Base-by-base conservation (phyloP, 768 basidiomycete species). In the Tulasnella sp. region DNA sequence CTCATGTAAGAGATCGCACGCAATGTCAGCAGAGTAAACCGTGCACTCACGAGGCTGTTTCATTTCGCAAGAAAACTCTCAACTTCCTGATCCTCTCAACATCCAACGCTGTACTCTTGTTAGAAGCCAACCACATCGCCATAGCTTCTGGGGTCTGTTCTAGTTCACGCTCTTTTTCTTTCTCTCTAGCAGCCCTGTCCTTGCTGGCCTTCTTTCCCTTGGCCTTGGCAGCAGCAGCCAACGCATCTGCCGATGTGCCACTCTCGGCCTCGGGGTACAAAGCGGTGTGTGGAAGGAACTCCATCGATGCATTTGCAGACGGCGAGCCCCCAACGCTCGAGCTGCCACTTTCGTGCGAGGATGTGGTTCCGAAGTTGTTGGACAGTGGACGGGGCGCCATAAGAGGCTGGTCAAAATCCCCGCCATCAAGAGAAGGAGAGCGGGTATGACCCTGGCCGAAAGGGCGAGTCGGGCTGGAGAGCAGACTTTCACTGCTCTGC, bases 61-160 rank as follows among this genome's bases (percentile, higher is more conserved):
- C 96, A 65, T 96, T 96, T 58, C 96, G 75, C 23, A 99, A 75
- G 65, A 96, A 70, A 61, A 97, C 73, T 61, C 92, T 75, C 60
- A 99, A 70, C 70, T 92, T 94, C 73, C 96, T 96, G 45, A 94
- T 77, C 32, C 81, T 76, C 63, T 88, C 91, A 0, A 95, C 74
- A n/a, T 93, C 90, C 42, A 98, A 76, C n/a, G 78, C 72, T 3
- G 79, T 80, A 63, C 84, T 89, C 11, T 83, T 86, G 26, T 82
- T 80, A 2, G 80, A 76, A 1, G 78, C 76, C 15, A 95, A 73
- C 54, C 86, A 75, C 60, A 78, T 82, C 65, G 83, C 84, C 67
- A 87, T 82, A 64, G 77, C 81, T 3, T 77, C 80, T 0, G 88
- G 83, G 0, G 84, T 78, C 23, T 81, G 72, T 48, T 77, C 80